Conservation (phyloP, 2,329 filamentous ascomycete species). For the Coniochaeta sp. region DNA sequence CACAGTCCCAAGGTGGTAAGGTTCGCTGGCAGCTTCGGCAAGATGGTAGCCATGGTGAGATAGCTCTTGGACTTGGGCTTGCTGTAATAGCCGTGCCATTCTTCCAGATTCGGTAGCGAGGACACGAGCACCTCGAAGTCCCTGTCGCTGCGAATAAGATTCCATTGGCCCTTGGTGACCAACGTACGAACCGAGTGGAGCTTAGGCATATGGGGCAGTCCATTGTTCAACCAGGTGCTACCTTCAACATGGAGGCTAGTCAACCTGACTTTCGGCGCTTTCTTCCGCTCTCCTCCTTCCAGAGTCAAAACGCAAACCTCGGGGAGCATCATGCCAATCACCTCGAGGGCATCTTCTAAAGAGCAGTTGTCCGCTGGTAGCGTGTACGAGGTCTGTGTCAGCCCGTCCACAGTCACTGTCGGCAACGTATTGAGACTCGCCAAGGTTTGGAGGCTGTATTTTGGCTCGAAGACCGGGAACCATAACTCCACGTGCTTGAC, state of each 20-base stretch:
- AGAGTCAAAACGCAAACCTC: slow-evolving; percentile 60
- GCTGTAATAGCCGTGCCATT: slow-evolving; percentile 58
- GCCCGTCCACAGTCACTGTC: slow-evolving; percentile 45
- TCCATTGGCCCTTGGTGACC: slow-evolving; percentile 71
- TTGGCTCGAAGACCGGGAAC: slow-evolving; percentile 66
- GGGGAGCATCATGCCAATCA: slow-evolving; percentile 51
- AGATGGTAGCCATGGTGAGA: slow-evolving; percentile 57
- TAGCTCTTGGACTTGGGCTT: slow-evolving; percentile 71
- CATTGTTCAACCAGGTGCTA: not conserved
- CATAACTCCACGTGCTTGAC: slow-evolving; percentile 70
- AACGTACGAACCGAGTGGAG: slow-evolving; percentile 56
- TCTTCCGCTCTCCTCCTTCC: slow-evolving; percentile 70
- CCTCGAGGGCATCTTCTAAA: slow-evolving; percentile 60
- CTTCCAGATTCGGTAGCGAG: slow-evolving; percentile 57
- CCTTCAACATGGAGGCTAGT: not conserved
- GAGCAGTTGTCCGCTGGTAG: slow-evolving; percentile 60
- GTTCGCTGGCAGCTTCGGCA: slow-evolving; percentile 47
- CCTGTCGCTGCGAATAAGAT: slow-evolving; percentile 55
- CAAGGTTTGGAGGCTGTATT: slow-evolving; percentile 33
- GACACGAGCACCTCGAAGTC: slow-evolving; percentile 56
- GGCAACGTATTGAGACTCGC: slow-evolving; percentile 38
- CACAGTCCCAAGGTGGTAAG: slow-evolving; percentile 60
- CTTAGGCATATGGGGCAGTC: slow-evolving; percentile 13
- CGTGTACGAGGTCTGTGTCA: slow-evolving; percentile 50
- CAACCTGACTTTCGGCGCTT: slow-evolving; percentile 59